These are phyloP conservation scores for Mycena citricolor DNA, from an alignment of 1,284 basidiomycete species.

Conservation along the genomic window DNA sequence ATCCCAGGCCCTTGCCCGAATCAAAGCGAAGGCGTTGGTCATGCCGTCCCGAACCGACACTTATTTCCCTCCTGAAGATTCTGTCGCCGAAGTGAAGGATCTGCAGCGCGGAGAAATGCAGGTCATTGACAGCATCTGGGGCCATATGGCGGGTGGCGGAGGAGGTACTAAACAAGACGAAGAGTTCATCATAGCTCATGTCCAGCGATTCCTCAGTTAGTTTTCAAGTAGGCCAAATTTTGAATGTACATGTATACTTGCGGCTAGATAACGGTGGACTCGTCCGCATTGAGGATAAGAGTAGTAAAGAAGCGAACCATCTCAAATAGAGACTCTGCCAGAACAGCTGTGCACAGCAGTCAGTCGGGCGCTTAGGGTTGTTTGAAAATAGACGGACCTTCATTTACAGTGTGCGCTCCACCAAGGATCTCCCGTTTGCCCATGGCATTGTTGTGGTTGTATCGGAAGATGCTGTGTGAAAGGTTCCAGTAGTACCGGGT, in stretches of 20 bases:
- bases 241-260: neutral
- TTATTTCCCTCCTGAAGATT: conserved; percentile 65
- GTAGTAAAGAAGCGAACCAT: conserved; percentile 48
- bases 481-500: conserved; percentile 54
- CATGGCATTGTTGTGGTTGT: conserved; percentile 34
- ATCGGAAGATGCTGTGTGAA: conserved; percentile 52
- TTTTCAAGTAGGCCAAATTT: too few species aligned
- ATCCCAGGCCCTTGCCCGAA: conserved; percentile 38
- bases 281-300: conserved; percentile 47
- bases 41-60: conserved; percentile 62
- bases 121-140: conserved; percentile 57
- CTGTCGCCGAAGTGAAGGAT: conserved; percentile 45
- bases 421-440: conserved; percentile 30
- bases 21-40: conserved; percentile 53
- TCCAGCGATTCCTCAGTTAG: conserved; percentile 11
- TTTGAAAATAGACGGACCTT: conserved; percentile 36
- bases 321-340: conserved; percentile 42
- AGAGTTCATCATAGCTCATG: conserved; percentile 14
- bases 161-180: conserved; percentile 17
- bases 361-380: neutral
- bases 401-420: conserved; percentile 68
- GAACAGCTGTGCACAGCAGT: conserved; percentile 28
- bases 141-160: conserved; percentile 36
- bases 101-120: conserved; percentile 45
- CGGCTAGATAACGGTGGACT: conserved; percentile 23